Evolutionary conservation across 2,329 filamentous ascomycete species (phyloP).

Genomic region (Penicillium olsonii): DNA sequence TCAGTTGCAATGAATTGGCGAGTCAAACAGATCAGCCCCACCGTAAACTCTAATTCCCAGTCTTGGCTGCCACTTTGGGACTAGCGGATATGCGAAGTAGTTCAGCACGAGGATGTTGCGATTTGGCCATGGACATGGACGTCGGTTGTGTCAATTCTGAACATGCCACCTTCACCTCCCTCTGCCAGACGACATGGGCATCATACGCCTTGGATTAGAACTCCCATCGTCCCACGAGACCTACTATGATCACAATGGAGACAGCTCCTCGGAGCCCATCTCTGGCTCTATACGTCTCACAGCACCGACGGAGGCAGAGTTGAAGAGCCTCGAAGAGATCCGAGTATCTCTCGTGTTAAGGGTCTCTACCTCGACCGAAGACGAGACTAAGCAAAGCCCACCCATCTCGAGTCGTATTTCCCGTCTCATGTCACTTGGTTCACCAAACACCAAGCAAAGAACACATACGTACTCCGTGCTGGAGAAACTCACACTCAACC

Average conservation of each 20-base stretch:
- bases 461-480: neutral
- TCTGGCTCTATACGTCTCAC: slow-evolving; percentile 2
- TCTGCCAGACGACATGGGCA: slow-evolving; percentile 2
- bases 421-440: neutral
- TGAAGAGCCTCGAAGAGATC: neutral
- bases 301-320: neutral
- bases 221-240: slow-evolving; percentile 11
- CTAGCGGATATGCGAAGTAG: slow-evolving; percentile 2
- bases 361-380: neutral
- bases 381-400: neutral
- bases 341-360: slow-evolving; percentile 2
- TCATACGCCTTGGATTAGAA: slow-evolving; percentile 2
- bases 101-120: neutral
- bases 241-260: slow-evolving; percentile 14
- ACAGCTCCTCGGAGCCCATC: slow-evolving; percentile 12
- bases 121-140: too few relatives aligned
- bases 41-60: slow-evolving; percentile 3
- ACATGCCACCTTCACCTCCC: too few relatives aligned
- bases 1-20: too few relatives aligned
- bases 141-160: too few relatives aligned
- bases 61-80: slow-evolving; percentile 9
- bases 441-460: neutral
- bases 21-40: too few relatives aligned
- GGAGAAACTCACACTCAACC: slow-evolving; percentile 1
- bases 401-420: slow-evolving; percentile 1